Conservation (phyloP, 1,284 basidiomycete genomes). For the Ustilago curta region DNA sequence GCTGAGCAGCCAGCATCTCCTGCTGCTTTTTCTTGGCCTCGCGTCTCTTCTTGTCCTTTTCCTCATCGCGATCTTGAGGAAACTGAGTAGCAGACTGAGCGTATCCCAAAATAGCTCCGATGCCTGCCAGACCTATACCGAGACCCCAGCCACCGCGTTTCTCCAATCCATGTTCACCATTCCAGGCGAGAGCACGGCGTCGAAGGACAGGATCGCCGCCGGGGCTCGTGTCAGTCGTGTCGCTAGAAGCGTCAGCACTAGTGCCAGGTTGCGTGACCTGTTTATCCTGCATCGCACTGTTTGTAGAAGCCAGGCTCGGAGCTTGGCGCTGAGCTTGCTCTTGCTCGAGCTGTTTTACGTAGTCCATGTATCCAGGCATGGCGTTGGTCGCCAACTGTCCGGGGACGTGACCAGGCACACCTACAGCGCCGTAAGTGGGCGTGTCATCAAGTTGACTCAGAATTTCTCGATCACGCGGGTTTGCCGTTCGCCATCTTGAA, state of each 20-base stretch:
- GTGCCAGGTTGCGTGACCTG: background rate
- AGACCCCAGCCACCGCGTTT: constrained; percentile 19
- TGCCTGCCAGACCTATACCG: background rate
- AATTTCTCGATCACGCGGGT: constrained; percentile 38
- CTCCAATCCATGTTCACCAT: constrained; percentile 1
- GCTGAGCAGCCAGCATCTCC: constrained; percentile 5
- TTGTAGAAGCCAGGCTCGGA: background rate
- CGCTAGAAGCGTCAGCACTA: background rate
- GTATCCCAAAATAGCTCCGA: constrained; percentile 22
- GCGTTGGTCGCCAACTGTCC: constrained; percentile 42
- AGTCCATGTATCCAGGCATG: constrained; percentile 38
- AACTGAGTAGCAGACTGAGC: constrained; percentile 26
- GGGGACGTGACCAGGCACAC: constrained; percentile 28
- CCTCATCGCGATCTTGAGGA: constrained; percentile 32
- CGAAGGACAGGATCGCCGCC: constrained; percentile 23
- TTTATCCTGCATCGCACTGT: background rate
- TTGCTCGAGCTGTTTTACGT: constrained; percentile 19
- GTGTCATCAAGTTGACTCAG: constrained; percentile 32
- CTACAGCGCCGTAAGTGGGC: constrained; percentile 42
- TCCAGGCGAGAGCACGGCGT: constrained; percentile 2
- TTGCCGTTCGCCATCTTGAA: constrained; percentile 10
- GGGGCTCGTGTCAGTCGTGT: background rate
- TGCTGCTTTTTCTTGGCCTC: constrained; percentile 23
- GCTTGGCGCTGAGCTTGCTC: constrained; percentile 9
- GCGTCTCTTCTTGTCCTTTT: constrained; percentile 23